phyloP scores from a whole-genome alignment of 176 grass and related monocot genomes.

The Elymus sibiricus region DNA sequence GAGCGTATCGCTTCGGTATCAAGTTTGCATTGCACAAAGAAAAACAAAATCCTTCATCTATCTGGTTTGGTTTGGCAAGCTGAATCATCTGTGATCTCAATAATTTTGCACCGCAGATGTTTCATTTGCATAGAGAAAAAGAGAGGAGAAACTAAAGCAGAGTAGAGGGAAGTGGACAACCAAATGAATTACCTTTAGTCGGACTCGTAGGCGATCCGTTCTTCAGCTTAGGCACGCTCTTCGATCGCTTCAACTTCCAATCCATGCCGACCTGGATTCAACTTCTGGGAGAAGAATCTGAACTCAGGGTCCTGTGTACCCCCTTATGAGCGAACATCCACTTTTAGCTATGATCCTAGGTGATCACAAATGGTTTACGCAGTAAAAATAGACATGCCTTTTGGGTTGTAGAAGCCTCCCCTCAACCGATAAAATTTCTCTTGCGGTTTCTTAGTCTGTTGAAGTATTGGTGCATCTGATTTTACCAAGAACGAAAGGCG shows the following conservation, averaged over 20 bases:
- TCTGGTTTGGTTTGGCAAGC: not conserved
- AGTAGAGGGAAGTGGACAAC: not conserved
- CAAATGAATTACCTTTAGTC: constrained; percentile 28
- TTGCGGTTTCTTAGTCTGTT: not conserved
- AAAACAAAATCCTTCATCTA: not conserved
- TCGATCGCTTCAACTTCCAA: constrained; percentile 35
- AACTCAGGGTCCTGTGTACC: not conserved
- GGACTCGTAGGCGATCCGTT: constrained; percentile 33
- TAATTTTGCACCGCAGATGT: not conserved
- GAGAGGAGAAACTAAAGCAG: not conserved
- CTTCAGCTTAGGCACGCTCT: constrained; percentile 49
- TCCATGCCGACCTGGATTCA: constrained; percentile 19
- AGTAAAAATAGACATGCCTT: not conserved
- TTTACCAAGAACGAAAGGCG: not conserved
- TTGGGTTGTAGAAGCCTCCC: not conserved
- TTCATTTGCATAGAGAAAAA: not conserved
- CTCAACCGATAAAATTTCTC: not conserved
- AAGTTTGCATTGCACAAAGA: not conserved
- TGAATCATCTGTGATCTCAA: not conserved
- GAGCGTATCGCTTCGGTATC: not conserved
- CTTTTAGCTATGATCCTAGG: not conserved
- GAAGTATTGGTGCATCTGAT: not conserved
- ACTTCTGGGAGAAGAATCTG: not conserved
- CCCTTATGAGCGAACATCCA: not conserved
- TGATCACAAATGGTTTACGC: not conserved